Evolutionary conservation across 768 basidiomycete genomes (phyloP), one percentile per base, ranked within the genome.

Genomic region (Leccinum rimulosum): DNA sequence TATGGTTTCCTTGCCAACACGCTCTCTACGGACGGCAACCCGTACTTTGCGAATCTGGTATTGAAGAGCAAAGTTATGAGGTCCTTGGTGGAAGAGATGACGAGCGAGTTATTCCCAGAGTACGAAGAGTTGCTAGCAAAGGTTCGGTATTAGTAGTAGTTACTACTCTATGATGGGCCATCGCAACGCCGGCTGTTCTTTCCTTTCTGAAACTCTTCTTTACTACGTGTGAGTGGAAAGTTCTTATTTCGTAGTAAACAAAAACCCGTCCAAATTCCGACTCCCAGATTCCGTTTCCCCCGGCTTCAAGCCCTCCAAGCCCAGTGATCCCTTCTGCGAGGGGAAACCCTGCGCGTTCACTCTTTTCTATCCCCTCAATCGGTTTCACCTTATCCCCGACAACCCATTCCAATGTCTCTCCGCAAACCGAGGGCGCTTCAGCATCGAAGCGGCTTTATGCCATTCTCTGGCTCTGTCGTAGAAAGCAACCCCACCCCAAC

Each of bases 1-100:
- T 67, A 68, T 35, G 74, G 59, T 17, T 74, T 74, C 58, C 68
- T 74, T 7, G 70, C 73, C 50, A 75, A 75, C 49, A 60, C 61
- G 10, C 36, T 74, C 9, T 48, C 65, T 19, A 50, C 53, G 49
- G 52, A 25, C 1, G 62, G 51, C 6, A 75, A 71, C 55, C 74
- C 72, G 15, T 66, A 73, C 30, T 73, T 70, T 58, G 6, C 62
- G 50, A 33, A 31, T 19, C 55, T 73, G 54, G 58, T 74, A 31
- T 10, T 70, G 56, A 52, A 40, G 31, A 70, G 68, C 51, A 15
- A 38, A 7, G 63, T 50, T 31, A 47, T 73, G 28, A 62, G 47
- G 22, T 30, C 57, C 19, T 71, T 73, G 35, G 62, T 67, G 11
- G 52, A 52, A 14, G 61, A 62, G 28, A 69, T 65, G 72, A 74